phyloP scores from a whole-genome alignment of 371 early-diverging fungal genomes.

The Circinella minor region DNA sequence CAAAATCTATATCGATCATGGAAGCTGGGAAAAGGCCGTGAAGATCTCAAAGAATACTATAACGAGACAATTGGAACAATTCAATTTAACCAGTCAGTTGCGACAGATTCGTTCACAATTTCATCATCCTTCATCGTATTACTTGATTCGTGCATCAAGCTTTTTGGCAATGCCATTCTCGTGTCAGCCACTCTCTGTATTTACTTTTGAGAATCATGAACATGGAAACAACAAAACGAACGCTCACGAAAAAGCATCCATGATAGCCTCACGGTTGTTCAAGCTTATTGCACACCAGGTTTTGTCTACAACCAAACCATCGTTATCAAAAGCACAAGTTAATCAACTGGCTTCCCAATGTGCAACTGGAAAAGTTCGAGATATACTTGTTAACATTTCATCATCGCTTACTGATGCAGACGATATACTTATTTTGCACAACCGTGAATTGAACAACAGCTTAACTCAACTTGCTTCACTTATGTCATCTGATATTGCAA shows the following conservation, averaged over 20 bases:
- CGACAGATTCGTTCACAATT: conserved; percentile 25
- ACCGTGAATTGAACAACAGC: conserved; percentile 14
- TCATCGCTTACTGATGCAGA: conserved; percentile 6
- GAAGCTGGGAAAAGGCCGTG: conserved; percentile 17
- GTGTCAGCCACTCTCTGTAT: conserved; percentile 22
- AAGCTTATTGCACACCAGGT: conserved; percentile 17
- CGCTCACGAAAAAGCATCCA: conserved; percentile 20
- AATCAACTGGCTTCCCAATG: conserved; percentile 13
- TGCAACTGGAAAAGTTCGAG: conserved; percentile 15
- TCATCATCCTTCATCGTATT: conserved; percentile 23
- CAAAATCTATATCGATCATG: conserved; percentile 13
- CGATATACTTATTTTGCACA: conserved; percentile 15
- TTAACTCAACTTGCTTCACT: conserved; percentile 18
- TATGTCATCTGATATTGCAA: conserved; percentile 19
- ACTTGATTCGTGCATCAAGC: conserved; percentile 21
- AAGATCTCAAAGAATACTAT: conserved; percentile 13
- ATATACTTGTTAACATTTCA: conserved; percentile 10
- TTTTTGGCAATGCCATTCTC: conserved; percentile 20
- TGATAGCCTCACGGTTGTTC: conserved; percentile 22
- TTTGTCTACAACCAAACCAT: conserved; percentile 19
- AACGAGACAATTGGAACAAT: conserved; percentile 19
- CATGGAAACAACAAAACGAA: conserved; percentile 19
- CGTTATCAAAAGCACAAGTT: conserved; percentile 18
- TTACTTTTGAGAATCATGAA: conserved; percentile 16
- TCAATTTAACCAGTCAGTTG: conserved; percentile 17